Evolutionary conservation across 495 filamentous ascomycete genomes (phyloP).

Genomic region (Lophium mytilinum): DNA sequence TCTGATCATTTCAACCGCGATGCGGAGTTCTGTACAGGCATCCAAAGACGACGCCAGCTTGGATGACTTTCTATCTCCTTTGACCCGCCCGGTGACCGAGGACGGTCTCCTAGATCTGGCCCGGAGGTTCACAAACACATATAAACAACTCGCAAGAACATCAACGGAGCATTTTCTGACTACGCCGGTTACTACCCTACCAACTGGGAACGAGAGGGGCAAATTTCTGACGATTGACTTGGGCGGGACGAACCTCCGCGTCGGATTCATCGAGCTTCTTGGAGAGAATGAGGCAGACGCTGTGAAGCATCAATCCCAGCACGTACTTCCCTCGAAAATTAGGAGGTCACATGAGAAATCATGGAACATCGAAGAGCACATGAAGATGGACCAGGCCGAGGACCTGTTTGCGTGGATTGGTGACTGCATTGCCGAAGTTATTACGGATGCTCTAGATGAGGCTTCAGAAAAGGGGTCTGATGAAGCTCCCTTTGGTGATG

Average conservation of each 20-base stretch:
- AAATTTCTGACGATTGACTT: constrained; percentile 74
- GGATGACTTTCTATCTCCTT: background rate
- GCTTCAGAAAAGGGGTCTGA: constrained; percentile 26
- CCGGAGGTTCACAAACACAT: constrained; percentile 52
- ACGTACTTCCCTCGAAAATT: constrained; percentile 32
- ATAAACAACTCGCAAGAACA: constrained; percentile 53
- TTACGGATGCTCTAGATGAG: constrained; percentile 43
- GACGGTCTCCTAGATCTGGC: constrained; percentile 49
- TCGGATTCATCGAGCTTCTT: constrained; percentile 66
- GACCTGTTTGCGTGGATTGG: constrained; percentile 76
- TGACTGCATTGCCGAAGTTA: constrained; percentile 63
- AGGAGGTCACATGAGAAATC: constrained; percentile 56
- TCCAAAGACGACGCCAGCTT: background rate
- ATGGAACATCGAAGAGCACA: constrained; percentile 72
- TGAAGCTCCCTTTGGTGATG: constrained; percentile 36
- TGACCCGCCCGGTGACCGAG: constrained; percentile 15
- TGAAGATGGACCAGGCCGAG: constrained; percentile 70
- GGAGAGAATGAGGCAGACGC: constrained; percentile 31
- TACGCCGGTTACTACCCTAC: constrained; percentile 68
- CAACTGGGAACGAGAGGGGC: constrained; percentile 54
- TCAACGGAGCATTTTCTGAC: constrained; percentile 67
- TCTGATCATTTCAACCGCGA: too few relatives aligned
- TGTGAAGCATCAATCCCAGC: background rate
- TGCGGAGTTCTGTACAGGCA: too few relatives aligned
- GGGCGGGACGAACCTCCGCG: constrained; percentile 72